Conservation (phyloP, 106 monocot species). For the Acanthochlamys bracteata region DNA sequence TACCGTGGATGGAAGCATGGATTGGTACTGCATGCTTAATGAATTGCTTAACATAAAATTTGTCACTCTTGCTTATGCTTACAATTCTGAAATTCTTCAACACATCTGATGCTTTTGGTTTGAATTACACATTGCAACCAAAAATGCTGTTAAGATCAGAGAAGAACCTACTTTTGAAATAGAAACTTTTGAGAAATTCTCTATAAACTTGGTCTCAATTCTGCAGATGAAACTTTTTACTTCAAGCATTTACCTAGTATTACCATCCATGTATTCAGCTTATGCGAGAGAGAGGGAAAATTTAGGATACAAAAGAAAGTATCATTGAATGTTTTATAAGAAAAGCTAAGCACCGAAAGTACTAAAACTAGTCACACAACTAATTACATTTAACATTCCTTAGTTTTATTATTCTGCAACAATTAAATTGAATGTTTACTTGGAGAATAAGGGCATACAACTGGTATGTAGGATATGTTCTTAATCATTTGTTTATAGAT, state of each 20-base stretch:
- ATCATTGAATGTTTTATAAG: too few species aligned
- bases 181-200: background rate
- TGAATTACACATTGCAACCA: background rate
- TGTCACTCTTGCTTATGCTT: background rate
- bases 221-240: background rate
- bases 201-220: background rate
- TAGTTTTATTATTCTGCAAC: too few species aligned
- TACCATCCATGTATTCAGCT: background rate
- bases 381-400: too few species aligned
- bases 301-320: background rate
- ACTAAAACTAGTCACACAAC: too few species aligned
- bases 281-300: background rate
- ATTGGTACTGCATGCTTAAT: constrained; percentile 10
- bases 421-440: too few species aligned
- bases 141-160: background rate
- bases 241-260: background rate
- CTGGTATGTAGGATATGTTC: too few species aligned
- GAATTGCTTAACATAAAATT: constrained; percentile 4
- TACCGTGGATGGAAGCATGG: constrained; percentile 2
- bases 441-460: too few species aligned
- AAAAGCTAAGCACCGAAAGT: too few species aligned
- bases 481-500: too few species aligned
- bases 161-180: background rate
- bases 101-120: background rate
- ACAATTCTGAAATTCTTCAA: background rate